Conservation (phyloP, 495 filamentous ascomycete species). For the Lasiosphaeriaceae sp. region DNA sequence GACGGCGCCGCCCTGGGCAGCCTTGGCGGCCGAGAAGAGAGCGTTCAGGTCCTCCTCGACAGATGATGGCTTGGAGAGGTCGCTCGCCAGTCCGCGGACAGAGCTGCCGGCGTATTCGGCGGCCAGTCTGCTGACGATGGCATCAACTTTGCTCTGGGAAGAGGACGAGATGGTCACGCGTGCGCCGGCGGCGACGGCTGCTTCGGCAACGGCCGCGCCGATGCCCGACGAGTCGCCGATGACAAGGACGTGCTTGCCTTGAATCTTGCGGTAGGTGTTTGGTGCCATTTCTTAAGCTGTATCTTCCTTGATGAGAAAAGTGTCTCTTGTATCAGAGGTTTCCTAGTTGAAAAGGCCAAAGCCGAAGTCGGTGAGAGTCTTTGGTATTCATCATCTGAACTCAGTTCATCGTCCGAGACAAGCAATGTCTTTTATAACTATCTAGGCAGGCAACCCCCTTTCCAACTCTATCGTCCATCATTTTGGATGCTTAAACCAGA, state of each 20-base stretch:
- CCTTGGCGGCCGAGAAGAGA: slow-evolving; percentile 39
- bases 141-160: slow-evolving; percentile 33
- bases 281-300: slow-evolving; percentile 5
- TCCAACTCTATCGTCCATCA: background rate
- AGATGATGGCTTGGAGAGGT: slow-evolving; percentile 44
- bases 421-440: background rate
- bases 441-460: background rate
- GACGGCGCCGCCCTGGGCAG: slow-evolving; percentile 16
- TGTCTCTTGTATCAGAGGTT: no score
- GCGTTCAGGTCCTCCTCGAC: slow-evolving; percentile 41
- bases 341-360: no score
- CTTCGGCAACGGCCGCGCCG: slow-evolving; percentile 52
- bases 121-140: slow-evolving; percentile 38
- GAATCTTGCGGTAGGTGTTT: slow-evolving; percentile 37
- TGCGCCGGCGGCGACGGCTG: slow-evolving; percentile 45
- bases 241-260: slow-evolving; percentile 43
- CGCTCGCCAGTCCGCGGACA: slow-evolving; percentile 40
- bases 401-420: background rate
- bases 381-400: no score
- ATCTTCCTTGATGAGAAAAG: background rate
- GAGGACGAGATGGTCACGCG: slow-evolving; percentile 54
- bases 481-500: background rate
- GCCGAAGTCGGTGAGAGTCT: no score
- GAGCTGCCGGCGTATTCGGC: slow-evolving; percentile 29
- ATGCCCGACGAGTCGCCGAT: slow-evolving; percentile 56